Base-by-base conservation (phyloP, 2,329 filamentous ascomycete genomes). In the Penicillium sp. region DNA sequence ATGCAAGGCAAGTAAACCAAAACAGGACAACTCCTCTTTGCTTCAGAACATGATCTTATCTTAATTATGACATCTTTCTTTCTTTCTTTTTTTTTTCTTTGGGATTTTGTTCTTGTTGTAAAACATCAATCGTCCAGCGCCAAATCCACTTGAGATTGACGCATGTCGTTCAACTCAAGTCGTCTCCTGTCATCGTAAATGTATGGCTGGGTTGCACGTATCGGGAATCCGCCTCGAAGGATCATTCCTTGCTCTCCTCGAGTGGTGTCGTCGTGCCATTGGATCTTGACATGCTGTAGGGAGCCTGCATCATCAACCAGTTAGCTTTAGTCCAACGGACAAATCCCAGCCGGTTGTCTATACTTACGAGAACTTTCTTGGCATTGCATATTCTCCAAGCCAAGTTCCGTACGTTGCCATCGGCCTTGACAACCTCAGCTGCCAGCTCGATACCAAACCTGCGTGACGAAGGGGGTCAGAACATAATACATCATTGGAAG, bases 301-400 rank as follows among this genome's bases (percentile, higher is more conserved):
- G 87, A 44, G 86, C 87, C 86, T 89, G 60, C 20, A 48, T 22
- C 24, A 52, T 65, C 16, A 16, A 16, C 20, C 2, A 45, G 62
- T 57, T 43, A 65, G 57, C 50, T 18, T 58, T 29, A 8, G 16
- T 32, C 38, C 10, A 50, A 43, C 1, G 18, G 31, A 16, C n/a
- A 22, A 20, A 18, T 6, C 35, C 42, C 31, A 55, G 38, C 5
- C 8, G 0, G 7, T 9, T 18, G 11, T 20, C 14, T 34, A 46
- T 37, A 82, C 89, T 78, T 79, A 95, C 91, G 76, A 97, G 75
- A 62, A 96, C 94, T 76, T 92, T 90, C 80, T 97, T 97, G 35
- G 94, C 94, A 72, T 96, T 96, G 73, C 89, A 94, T 61, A 99
- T 90, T 68, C 94, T 84, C 92, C 93, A 97, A 6, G 92, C 92